These are phyloP conservation scores for Paratinospora sagittata DNA, from an alignment of 164 flowering plant genomes.

Conservation along the genomic window DNA sequence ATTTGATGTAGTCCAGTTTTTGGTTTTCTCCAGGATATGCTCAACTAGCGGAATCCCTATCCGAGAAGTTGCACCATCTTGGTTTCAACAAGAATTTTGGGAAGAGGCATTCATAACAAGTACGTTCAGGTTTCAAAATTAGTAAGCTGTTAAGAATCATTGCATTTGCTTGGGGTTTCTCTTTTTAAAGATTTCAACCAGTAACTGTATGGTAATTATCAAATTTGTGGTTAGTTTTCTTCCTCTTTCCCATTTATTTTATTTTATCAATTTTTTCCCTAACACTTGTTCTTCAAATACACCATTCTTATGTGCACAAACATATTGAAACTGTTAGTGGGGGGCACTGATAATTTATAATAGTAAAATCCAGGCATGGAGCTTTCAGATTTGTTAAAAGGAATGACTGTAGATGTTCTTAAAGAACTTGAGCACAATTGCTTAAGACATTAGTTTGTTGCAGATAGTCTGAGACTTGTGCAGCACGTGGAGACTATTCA, in stretches of 20 bases:
- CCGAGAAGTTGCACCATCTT: constrained; percentile 73
- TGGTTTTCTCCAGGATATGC: constrained; percentile 50
- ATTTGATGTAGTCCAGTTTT: constrained; percentile 1
- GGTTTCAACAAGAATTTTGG: constrained; percentile 65
- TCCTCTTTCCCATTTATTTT: background rate
- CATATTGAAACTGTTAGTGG: background rate
- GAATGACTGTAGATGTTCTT: background rate
- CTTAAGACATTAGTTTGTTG: constrained; percentile 6
- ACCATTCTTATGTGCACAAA: background rate
- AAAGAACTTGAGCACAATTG: background rate
- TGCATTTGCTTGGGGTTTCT: background rate
- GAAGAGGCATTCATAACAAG: constrained; percentile 86
- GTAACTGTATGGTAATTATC: background rate
- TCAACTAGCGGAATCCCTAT: constrained; percentile 53
- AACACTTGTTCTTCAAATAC: background rate
- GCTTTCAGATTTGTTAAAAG: background rate
- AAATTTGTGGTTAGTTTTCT: background rate
- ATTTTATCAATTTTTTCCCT: background rate
- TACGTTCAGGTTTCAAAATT: constrained; percentile 19
- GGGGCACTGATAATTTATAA: background rate
- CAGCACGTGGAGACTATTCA: constrained; percentile 71
- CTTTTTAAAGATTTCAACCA: background rate
- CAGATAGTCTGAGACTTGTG: constrained; percentile 80
- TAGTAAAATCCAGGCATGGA: background rate
- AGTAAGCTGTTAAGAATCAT: too few relatives aligned